Conservation (phyloP, 495 filamentous ascomycete genomes). For the Tuber calosporum region DNA sequence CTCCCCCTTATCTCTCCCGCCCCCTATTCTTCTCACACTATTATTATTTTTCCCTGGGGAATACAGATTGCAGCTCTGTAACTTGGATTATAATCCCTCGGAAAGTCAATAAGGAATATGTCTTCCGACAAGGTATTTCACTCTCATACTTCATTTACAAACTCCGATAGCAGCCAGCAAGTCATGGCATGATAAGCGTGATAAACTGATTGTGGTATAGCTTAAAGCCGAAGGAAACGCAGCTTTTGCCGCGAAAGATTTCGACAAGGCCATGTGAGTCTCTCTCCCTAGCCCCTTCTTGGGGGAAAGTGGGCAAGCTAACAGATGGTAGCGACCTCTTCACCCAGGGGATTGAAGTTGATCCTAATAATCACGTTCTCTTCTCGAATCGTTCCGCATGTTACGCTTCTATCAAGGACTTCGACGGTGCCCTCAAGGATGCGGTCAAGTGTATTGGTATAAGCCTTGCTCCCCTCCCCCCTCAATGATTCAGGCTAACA, state of each 20-base stretch:
- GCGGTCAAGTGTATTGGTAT: conserved; percentile 71
- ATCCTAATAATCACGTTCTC: conserved; percentile 84
- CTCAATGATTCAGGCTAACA: neutral
- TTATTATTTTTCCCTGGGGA: neutral
- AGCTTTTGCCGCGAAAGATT: conserved; percentile 93
- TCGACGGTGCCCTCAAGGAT: conserved; percentile 74
- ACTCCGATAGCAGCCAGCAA: neutral
- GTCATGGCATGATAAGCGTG: neutral
- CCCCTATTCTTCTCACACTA: neutral
- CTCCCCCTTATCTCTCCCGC: neutral
- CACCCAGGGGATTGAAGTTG: conserved; percentile 82
- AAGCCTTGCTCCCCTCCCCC: neutral
- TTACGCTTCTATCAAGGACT: conserved; percentile 86
- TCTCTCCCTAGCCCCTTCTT: conserved; percentile 28
- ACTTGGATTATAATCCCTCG: neutral
- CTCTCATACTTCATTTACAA: neutral
- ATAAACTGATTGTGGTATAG: conserved; percentile 43
- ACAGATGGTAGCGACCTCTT: conserved; percentile 55
- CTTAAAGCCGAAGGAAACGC: conserved; percentile 97
- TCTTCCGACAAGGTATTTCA: conserved; percentile 1
- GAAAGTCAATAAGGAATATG: neutral
- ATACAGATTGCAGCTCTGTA: neutral
- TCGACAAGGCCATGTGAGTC: conserved; percentile 89
- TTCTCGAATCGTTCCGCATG: conserved; percentile 97
- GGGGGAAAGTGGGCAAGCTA: neutral